Conservation (phyloP, 2,329 filamentous ascomycete species). For the Cercospora nicotianae region DNA sequence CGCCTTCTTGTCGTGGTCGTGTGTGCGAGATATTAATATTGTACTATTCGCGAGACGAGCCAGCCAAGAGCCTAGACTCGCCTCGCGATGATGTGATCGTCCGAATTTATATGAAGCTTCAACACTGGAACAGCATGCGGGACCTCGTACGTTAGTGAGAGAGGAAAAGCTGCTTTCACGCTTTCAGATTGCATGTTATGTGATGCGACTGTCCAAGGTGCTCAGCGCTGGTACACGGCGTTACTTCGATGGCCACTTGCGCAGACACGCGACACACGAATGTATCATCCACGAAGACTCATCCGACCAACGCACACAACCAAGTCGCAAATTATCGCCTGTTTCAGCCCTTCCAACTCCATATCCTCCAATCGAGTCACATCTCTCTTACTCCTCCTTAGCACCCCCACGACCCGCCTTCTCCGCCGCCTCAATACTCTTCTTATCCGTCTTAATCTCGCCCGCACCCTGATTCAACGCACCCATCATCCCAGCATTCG, state of each 20-base stretch:
- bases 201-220: background rate
- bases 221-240: background rate
- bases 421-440: conserved; percentile 56
- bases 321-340: background rate
- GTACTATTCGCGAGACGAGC: background rate
- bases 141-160: too few relatives aligned
- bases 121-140: too few relatives aligned
- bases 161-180: background rate
- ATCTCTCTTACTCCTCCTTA: conserved; percentile 52
- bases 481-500: conserved; percentile 76
- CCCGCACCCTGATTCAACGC: conserved; percentile 63
- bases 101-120: too few relatives aligned
- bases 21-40: too few relatives aligned
- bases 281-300: background rate
- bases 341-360: background rate
- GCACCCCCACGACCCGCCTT: conserved; percentile 51
- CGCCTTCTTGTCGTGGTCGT: too few relatives aligned
- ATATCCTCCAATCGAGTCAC: background rate
- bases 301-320: background rate
- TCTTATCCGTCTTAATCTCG: conserved; percentile 78
- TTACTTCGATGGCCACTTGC: background rate
- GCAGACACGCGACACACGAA: background rate
- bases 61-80: background rate
- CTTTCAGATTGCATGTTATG: background rate
- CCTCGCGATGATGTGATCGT: background rate